Evolutionary conservation across 169 alveolate genomes (phyloP).

Genomic region (Cryptosporidium bovis): DNA sequence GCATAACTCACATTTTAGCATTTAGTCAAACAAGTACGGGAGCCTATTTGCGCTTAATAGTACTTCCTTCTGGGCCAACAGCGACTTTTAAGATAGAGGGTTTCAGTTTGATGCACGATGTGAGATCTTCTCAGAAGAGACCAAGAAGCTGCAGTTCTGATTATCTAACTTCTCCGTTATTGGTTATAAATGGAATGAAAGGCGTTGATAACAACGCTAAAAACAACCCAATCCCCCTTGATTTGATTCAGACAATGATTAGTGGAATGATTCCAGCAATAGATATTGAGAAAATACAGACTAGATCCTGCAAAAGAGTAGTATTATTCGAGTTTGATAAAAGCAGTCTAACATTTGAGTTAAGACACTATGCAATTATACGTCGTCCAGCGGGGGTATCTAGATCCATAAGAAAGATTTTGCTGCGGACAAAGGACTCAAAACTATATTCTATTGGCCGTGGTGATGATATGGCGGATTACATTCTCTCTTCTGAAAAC

Average conservation of each 20-base stretch:
- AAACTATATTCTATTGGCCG: slow-evolving; percentile 54
- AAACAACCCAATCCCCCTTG: slow-evolving; percentile 29
- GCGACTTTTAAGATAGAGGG: slow-evolving; percentile 63
- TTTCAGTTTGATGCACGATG: slow-evolving; percentile 75
- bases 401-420: slow-evolving; percentile 60
- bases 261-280: slow-evolving; percentile 76
- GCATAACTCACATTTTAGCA: slow-evolving; percentile 77
- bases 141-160: slow-evolving; percentile 76
- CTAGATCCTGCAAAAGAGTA: slow-evolving; percentile 78
- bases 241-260: slow-evolving; percentile 61
- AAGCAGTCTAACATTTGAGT: slow-evolving; percentile 9
- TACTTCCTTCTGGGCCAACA: slow-evolving; percentile 80
- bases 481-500: slow-evolving; percentile 33
- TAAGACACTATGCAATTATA: slow-evolving; percentile 77
- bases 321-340: slow-evolving; percentile 56
- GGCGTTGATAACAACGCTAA: background rate
- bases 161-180: slow-evolving; percentile 76
- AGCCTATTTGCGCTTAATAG: slow-evolving; percentile 74
- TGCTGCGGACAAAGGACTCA: slow-evolving; percentile 41
- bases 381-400: slow-evolving; percentile 77
- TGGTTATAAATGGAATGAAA: slow-evolving; percentile 77
- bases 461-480: slow-evolving; percentile 67
- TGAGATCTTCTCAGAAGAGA: slow-evolving; percentile 68
- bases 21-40: slow-evolving; percentile 77
- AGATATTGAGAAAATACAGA: slow-evolving; percentile 42